Conservation (phyloP, 2,329 filamentous ascomycete genomes). For the Aspergillus ustus region DNA sequence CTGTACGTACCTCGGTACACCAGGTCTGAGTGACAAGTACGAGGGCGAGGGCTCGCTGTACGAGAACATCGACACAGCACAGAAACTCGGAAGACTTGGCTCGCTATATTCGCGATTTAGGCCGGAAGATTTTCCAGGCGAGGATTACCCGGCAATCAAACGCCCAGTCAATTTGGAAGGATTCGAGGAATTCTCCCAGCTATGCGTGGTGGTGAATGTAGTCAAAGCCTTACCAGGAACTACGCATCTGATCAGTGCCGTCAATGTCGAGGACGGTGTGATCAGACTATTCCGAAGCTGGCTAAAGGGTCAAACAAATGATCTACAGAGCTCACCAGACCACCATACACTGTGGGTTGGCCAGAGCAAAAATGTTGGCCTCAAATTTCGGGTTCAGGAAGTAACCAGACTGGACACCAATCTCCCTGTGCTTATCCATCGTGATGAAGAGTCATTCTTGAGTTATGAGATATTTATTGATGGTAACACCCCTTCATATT, state of each 20-base stretch:
- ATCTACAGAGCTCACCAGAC: conserved; percentile 5
- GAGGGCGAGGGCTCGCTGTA: conserved; percentile 45
- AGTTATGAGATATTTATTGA: conserved; percentile 73
- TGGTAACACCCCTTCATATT: conserved; percentile 54
- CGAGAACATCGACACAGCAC: conserved; percentile 35
- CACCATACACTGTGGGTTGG: conserved; percentile 71
- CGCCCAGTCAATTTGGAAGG: conserved; percentile 69
- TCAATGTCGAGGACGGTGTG: conserved; percentile 70
- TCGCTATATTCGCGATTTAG: conserved; percentile 72
- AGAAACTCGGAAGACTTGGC: conserved; percentile 53
- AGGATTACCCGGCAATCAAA: conserved; percentile 47
- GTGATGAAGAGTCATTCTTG: conserved; percentile 68
- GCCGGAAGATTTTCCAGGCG: conserved; percentile 46
- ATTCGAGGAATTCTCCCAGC: conserved; percentile 74
- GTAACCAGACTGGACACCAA: conserved; percentile 49
- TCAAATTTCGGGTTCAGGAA: conserved; percentile 68
- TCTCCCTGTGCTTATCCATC: conserved; percentile 60
- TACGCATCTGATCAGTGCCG: conserved; percentile 67
- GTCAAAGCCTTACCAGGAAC: conserved; percentile 67
- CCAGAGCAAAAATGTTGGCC: conserved; percentile 64
- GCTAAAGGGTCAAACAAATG: conserved; percentile 57
- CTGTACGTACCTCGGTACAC: conserved; percentile 70
- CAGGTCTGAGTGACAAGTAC: conserved; percentile 57
- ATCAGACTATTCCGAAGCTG: conserved; percentile 75
- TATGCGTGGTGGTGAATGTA: conserved; percentile 70